Percentiles rank a stretch among this genome's conserved stretches.
phyloP scores from a whole-genome alignment of 2,329 filamentous ascomycete genomes.

The Epichloe glyceriae region DNA sequence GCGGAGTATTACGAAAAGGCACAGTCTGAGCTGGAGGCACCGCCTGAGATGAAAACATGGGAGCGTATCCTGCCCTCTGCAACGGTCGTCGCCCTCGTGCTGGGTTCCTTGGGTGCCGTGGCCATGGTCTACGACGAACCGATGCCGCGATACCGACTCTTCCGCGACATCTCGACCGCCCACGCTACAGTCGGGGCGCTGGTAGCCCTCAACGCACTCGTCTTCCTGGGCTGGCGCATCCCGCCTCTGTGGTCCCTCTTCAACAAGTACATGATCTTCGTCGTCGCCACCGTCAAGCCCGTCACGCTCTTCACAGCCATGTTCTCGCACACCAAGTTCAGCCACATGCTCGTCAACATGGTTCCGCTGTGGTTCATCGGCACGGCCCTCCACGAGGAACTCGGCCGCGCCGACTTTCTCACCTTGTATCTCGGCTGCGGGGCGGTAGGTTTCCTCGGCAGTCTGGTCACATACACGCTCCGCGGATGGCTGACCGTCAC shows the following conservation, averaged over 20 bases:
- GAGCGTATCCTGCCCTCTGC: conserved; percentile 43
- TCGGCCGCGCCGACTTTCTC: conserved; percentile 56
- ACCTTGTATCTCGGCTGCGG: conserved; percentile 52
- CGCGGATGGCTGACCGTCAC: conserved; percentile 32
- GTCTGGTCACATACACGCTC: conserved; percentile 37
- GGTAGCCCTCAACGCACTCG: conserved; percentile 43
- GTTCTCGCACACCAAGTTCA: conserved; percentile 54
- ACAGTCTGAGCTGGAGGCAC: conserved; percentile 35
- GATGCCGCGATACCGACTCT: conserved; percentile 36
- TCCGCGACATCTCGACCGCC: conserved; percentile 47
- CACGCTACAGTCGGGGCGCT: conserved; percentile 51
- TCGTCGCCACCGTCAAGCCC: conserved; percentile 51
- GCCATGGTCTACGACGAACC: conserved; percentile 41
- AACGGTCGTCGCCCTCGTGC: conserved; percentile 31
- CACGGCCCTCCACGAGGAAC: conserved; percentile 52
- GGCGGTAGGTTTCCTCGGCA: conserved; percentile 43
- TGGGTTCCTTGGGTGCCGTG: conserved; percentile 30
- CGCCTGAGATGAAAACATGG: conserved; percentile 36
- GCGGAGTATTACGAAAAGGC: conserved; percentile 30
- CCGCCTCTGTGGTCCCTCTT: conserved; percentile 52
- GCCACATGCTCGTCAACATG: conserved; percentile 55
- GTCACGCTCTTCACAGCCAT: conserved; percentile 47
- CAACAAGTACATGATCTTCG: conserved; percentile 55
- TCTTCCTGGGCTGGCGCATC: conserved; percentile 47
- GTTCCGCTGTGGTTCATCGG: conserved; percentile 53